These are phyloP conservation scores for Drosera capensis DNA, from an alignment of 148 eudicot genomes.

Conservation along the genomic window DNA sequence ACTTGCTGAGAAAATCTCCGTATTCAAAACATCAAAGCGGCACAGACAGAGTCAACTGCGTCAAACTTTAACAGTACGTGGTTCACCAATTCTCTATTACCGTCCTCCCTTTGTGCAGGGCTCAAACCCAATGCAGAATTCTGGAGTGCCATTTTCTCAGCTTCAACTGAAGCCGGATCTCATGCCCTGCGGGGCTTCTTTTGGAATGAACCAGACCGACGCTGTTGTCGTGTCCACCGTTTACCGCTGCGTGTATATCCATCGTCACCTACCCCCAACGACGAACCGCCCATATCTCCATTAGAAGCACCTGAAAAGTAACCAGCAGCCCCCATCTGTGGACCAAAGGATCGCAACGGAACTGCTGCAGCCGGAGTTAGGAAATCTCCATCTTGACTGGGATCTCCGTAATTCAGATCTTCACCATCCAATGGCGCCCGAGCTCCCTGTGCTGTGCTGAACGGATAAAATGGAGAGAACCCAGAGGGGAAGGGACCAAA, in stretches of 20 bases:
- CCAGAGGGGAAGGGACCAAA: slow-evolving; percentile 47
- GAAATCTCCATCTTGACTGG: slow-evolving; percentile 11
- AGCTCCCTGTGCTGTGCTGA: slow-evolving; percentile 11
- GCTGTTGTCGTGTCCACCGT: slow-evolving; percentile 10
- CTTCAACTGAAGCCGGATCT: slow-evolving; percentile 8
- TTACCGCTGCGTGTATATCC: slow-evolving; percentile 19
- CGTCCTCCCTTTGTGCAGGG: slow-evolving; percentile 36
- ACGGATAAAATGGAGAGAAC: slow-evolving; percentile 39
- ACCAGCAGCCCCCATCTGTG: slow-evolving; percentile 18
- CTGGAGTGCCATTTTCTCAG: slow-evolving; percentile 9
- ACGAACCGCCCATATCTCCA: slow-evolving; percentile 30
- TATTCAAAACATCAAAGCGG: slow-evolving; percentile 55
- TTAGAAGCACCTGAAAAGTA: slow-evolving; percentile 27
- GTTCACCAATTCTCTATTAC: slow-evolving; percentile 37
- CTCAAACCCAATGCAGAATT: slow-evolving; percentile 10
- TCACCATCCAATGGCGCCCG: neutral
- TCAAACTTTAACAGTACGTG: slow-evolving; percentile 40
- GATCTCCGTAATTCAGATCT: neutral
- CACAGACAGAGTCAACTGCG: slow-evolving; percentile 39
- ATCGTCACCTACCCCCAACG: slow-evolving; percentile 20
- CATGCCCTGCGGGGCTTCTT: slow-evolving; percentile 17
- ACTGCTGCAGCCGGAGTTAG: slow-evolving; percentile 34
- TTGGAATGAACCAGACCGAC: slow-evolving; percentile 12
- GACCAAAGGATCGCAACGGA: slow-evolving; percentile 67
- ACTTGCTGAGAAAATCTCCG: too few relatives aligned